Evolutionary conservation across 1,139 yeast genomes (phyloP).

Genomic region (Nakaseomyces nivariensis): DNA sequence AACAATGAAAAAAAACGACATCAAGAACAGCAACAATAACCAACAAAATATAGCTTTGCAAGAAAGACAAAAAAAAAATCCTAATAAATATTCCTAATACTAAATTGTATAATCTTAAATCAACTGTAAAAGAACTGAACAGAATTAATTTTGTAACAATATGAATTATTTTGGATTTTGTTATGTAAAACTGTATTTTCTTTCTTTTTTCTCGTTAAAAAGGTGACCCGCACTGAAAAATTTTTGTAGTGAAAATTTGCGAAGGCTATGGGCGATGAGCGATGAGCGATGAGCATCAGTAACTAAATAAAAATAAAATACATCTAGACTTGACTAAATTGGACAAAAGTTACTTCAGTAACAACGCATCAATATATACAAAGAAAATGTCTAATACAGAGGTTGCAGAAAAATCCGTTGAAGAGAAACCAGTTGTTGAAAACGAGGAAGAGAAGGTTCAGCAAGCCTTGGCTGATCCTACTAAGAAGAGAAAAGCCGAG

Average conservation of each 20-base stretch:
- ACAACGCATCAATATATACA: too few species aligned
- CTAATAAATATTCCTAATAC: neutral
- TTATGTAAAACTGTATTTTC: neutral
- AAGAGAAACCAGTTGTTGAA: neutral
- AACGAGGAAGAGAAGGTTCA: constrained; percentile 13
- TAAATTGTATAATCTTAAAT: too few species aligned
- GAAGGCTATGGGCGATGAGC: neutral
- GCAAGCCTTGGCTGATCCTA: constrained; percentile 26
- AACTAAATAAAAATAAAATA: too few species aligned
- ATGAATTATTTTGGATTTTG: neutral
- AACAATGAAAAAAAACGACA: too few species aligned
- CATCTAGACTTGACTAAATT: neutral
- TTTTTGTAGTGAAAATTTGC: constrained; percentile 1
- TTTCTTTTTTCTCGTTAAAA: too few species aligned
- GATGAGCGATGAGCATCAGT: neutral
- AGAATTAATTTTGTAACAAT: too few species aligned
- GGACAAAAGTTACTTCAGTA: too few species aligned
- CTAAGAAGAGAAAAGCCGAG: constrained; percentile 31
- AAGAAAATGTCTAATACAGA: neutral
- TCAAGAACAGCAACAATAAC: too few species aligned
- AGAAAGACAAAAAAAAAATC: neutral
- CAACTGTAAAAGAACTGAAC: too few species aligned
- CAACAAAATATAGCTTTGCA: neutral
- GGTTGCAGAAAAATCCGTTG: neutral
- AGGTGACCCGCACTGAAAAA: constrained; percentile 1